Evolutionary conservation across 176 grass and related monocot species (phyloP).

Genomic region (Saccharum spontaneum): DNA sequence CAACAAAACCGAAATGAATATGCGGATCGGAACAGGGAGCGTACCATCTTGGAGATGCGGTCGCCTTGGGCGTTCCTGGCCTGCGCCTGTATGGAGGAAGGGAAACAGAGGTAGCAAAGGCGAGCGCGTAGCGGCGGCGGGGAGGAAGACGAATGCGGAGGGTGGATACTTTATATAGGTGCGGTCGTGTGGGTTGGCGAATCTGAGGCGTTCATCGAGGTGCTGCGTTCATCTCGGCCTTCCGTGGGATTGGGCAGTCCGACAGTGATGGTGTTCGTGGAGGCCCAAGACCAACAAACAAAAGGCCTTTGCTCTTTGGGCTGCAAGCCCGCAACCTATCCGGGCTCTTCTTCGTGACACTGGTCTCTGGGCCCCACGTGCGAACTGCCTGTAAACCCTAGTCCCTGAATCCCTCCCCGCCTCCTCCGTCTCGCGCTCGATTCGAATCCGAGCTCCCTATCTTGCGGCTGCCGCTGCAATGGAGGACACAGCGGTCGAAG

Average conservation of each 20-base stretch:
- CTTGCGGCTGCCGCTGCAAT: conserved; percentile 7
- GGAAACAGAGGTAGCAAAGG: background rate
- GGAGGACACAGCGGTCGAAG: conserved; percentile 52
- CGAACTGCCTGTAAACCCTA: conserved; percentile 40
- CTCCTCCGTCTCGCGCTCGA: conserved; percentile 26
- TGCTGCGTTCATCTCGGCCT: background rate
- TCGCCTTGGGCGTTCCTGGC: background rate
- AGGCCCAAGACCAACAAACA: background rate
- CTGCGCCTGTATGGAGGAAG: background rate
- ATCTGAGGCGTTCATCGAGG: background rate
- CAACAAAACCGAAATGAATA: background rate
- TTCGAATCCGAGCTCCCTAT: conserved; percentile 30
- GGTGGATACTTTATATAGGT: background rate
- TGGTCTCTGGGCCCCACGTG: conserved; percentile 7
- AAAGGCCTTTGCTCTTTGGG: background rate
- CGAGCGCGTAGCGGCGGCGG: conserved; percentile 6
- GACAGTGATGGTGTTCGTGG: background rate
- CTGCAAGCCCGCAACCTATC: too few species aligned
- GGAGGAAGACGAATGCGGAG: background rate
- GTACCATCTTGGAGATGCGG: conserved; percentile 29
- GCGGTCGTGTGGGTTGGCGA: background rate
- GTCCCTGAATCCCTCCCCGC: background rate
- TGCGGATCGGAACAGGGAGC: background rate
- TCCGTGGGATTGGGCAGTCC: background rate
- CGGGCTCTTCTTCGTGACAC: background rate